Conservation (phyloP, 768 basidiomycete genomes). For the Steccherinum ochraceum region DNA sequence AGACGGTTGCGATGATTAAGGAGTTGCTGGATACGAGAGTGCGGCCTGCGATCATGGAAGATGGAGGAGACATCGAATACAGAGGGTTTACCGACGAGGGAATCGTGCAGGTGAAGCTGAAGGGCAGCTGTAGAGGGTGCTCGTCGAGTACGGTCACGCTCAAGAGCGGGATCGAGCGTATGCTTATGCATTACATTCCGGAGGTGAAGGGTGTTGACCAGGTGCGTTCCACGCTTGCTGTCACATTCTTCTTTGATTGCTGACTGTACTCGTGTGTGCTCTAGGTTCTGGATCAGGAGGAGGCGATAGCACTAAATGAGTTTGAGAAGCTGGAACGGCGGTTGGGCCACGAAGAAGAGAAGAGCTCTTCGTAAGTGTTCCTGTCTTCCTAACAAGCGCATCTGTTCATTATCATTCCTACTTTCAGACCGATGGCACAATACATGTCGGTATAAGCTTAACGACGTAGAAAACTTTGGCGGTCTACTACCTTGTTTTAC, state of each 20-base stretch:
- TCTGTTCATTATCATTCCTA: constrained; percentile 9
- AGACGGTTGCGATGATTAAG: constrained; percentile 98
- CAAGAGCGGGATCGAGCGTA: constrained; percentile 95
- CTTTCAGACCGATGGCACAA: constrained; percentile 56
- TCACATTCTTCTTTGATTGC: background rate
- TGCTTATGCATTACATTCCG: constrained; percentile 99
- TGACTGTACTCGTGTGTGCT: background rate
- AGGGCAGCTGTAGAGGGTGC: constrained; percentile 97
- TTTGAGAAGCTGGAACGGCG: constrained; percentile 83
- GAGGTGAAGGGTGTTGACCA: constrained; percentile 91
- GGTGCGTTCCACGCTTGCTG: constrained; percentile 32
- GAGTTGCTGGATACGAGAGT: constrained; percentile 93
- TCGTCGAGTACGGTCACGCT: constrained; percentile 90
- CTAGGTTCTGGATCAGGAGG: constrained; percentile 87
- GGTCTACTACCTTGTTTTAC: no score
- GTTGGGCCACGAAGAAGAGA: constrained; percentile 35
- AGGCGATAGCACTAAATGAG: constrained; percentile 78
- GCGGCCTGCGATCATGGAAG: constrained; percentile 96
- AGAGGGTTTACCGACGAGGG: constrained; percentile 83
- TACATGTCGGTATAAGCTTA: constrained; percentile 72
- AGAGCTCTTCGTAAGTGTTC: constrained; percentile 42
- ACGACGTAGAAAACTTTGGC: no score
- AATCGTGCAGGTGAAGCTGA: constrained; percentile 82
- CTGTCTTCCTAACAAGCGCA: background rate
- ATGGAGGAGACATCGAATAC: constrained; percentile 97